Conservation (phyloP, 2,329 filamentous ascomycete genomes). For the Dothidotthia symphoricarpi region DNA sequence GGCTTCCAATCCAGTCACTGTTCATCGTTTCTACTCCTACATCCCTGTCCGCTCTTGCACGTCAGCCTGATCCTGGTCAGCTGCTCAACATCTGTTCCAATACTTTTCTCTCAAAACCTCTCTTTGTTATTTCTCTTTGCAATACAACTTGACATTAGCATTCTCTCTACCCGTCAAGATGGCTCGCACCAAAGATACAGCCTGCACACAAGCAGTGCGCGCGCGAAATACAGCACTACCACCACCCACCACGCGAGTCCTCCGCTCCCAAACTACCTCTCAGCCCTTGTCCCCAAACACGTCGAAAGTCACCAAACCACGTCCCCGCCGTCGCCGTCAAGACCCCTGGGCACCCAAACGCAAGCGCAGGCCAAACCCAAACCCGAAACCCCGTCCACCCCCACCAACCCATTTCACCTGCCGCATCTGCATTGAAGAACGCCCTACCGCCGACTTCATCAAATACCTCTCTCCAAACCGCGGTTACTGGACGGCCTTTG, state of each 20-base stretch:
- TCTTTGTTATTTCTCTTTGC: no score
- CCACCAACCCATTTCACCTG: conserved; percentile 24
- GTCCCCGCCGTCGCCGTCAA: conserved; percentile 7
- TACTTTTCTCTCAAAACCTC: no score
- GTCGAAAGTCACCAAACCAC: conserved; percentile 3
- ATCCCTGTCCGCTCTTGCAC: neutral
- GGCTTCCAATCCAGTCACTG: conserved; percentile 1
- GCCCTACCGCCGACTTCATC: conserved; percentile 17
- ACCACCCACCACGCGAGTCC: conserved; percentile 6
- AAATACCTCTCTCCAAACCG: conserved; percentile 14
- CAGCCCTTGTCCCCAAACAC: neutral
- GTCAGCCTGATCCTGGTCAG: conserved; percentile 2
- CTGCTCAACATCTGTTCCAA: no score
- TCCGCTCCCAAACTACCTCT: conserved; percentile 16
- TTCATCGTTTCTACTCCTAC: neutral
- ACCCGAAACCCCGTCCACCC: conserved; percentile 6
- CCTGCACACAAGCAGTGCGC: no score
- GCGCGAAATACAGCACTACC: no score
- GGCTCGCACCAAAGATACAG: no score
- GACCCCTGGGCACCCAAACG: conserved; percentile 26
- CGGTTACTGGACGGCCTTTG: neutral
- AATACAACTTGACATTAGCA: no score
- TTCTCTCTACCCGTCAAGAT: no score
- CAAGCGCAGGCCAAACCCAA: conserved; percentile 14
- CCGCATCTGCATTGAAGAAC: conserved; percentile 24